A percentile compares a stretch with the other conserved stretches of the same genome.
phyloP scores from a whole-genome alignment of 768 basidiomycete species.

The Pholiota microspora region DNA sequence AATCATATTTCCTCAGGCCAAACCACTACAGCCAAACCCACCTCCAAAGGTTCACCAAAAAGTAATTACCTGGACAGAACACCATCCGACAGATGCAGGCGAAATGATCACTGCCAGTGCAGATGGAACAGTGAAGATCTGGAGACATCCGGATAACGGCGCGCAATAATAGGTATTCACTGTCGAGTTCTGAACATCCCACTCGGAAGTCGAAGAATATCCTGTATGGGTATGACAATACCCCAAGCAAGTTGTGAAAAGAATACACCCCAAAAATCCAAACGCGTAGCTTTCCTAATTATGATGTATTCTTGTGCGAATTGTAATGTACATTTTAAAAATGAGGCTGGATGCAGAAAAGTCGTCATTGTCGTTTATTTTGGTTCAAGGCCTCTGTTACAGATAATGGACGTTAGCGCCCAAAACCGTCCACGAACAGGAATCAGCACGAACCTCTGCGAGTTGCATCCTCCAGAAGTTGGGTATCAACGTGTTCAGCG shows the following conservation, averaged over 20 bases:
- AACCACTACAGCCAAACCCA: slow-evolving; percentile 65
- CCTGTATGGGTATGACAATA: background rate
- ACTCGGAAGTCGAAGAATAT: background rate
- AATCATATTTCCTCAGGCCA: slow-evolving; percentile 50
- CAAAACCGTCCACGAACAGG: slow-evolving; percentile 13
- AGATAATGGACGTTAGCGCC: slow-evolving; percentile 11
- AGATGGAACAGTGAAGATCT: slow-evolving; percentile 90
- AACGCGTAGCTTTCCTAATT: background rate
- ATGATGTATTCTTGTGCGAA: slow-evolving; percentile 1
- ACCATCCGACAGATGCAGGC: slow-evolving; percentile 76
- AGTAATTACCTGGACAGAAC: slow-evolving; percentile 89
- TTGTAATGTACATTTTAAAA: slow-evolving; percentile 15
- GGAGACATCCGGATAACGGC: slow-evolving; percentile 49
- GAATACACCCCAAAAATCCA: background rate
- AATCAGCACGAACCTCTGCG: slow-evolving; percentile 77
- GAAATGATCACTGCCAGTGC: slow-evolving; percentile 90
- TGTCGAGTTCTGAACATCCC: background rate
- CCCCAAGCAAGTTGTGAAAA: background rate
- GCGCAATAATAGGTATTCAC: background rate
- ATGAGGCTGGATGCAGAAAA: background rate
- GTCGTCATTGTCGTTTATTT: slow-evolving; percentile 29
- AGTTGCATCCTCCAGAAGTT: slow-evolving; percentile 94
- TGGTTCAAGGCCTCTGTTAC: slow-evolving; percentile 41
- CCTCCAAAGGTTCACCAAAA: slow-evolving; percentile 80
- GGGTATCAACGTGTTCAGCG: slow-evolving; percentile 90